phyloP scores from a whole-genome alignment of 164 flowering plant species.

The Echeveria elegans region DNA sequence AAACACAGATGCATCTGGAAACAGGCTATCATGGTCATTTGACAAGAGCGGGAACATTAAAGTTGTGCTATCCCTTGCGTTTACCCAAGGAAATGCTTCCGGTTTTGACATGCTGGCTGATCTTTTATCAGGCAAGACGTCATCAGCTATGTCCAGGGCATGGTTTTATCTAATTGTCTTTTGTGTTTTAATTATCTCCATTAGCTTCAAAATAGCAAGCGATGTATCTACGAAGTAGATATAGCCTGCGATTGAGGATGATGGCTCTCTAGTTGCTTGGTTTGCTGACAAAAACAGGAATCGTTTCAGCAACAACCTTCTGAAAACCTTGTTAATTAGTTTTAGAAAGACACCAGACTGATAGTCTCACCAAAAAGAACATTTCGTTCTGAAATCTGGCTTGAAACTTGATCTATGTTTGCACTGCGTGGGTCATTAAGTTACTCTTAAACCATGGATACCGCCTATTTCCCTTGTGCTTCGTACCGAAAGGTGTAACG shows the following conservation, averaged over 20 bases:
- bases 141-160: slow-evolving; percentile 17
- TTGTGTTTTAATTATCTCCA: slow-evolving; percentile 37
- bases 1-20: slow-evolving; percentile 19
- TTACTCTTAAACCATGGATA: neutral
- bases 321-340: neutral
- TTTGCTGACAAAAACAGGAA: neutral
- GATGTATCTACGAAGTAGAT: slow-evolving; percentile 22
- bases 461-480: neutral
- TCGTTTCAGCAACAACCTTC: neutral
- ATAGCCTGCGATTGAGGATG: neutral
- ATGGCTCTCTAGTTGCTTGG: neutral
- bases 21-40: slow-evolving; percentile 20
- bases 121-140: slow-evolving; percentile 26
- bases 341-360: neutral
- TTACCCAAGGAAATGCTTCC: slow-evolving; percentile 16
- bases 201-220: slow-evolving; percentile 34
- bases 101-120: slow-evolving; percentile 14
- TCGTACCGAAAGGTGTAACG: too few relatives aligned
- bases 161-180: slow-evolving; percentile 31
- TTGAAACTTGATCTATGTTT: neutral
- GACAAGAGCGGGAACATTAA: slow-evolving; percentile 31
- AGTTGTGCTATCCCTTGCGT: slow-evolving; percentile 23
- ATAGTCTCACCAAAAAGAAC: neutral
- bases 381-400: neutral
- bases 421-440: neutral